Conservation (phyloP, 371 early-diverging fungal species). For the Mucor irregularis region DNA sequence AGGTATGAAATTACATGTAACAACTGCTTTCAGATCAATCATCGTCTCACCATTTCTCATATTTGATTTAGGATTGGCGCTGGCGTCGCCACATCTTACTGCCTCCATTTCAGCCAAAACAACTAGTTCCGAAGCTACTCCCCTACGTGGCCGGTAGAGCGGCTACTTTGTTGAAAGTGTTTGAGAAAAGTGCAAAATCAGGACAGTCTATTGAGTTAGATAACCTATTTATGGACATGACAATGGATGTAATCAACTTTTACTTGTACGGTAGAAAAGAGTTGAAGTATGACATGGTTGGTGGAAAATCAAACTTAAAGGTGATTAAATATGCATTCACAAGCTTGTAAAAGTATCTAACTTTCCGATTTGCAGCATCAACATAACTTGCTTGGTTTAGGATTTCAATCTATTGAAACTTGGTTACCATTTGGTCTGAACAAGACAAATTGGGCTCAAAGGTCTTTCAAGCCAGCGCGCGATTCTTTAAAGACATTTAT, state of each 20-base stretch:
- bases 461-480: slow-evolving; percentile 34
- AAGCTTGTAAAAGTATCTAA: not conserved
- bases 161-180: slow-evolving; percentile 8
- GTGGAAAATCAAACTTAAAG: slow-evolving; percentile 42
- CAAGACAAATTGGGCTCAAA: slow-evolving; percentile 47
- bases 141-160: slow-evolving; percentile 42
- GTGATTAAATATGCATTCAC: slow-evolving; percentile 7
- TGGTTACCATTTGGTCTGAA: slow-evolving; percentile 50
- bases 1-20: slow-evolving; percentile 22
- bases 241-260: slow-evolving; percentile 53
- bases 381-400: slow-evolving; percentile 40
- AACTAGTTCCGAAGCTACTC: slow-evolving; percentile 41
- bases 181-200: slow-evolving; percentile 25
- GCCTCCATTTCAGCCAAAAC: slow-evolving; percentile 49
- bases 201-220: slow-evolving; percentile 38
- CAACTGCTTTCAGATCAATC: no score
- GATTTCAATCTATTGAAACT: slow-evolving; percentile 44
- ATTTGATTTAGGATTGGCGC: slow-evolving; percentile 49
- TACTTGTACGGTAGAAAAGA: slow-evolving; percentile 48
- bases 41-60: no score
- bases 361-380: slow-evolving; percentile 13
- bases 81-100: slow-evolving; percentile 51
- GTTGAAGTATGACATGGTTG: slow-evolving; percentile 42
- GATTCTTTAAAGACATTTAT: slow-evolving; percentile 41
- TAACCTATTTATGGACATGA: slow-evolving; percentile 37